Evolutionary conservation across 2,329 filamentous ascomycete species (phyloP), one percentile per base, ranked within the genome.

Genomic region (Sporothrix euskadiensis): DNA sequence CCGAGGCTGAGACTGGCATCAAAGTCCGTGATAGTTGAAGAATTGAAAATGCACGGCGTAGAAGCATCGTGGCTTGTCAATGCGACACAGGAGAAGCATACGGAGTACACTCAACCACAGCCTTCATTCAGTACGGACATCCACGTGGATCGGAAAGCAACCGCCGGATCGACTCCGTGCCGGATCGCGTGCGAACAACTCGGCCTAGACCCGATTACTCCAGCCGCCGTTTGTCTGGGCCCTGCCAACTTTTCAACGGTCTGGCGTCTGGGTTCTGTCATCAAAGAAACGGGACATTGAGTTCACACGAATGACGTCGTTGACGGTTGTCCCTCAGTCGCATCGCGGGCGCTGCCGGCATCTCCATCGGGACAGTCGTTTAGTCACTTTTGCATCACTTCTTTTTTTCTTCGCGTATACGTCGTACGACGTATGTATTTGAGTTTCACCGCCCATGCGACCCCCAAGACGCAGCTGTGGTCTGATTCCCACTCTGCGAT

Each of bases 401-500:
- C 26, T 26, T 35, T 35, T 35, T 35, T 35, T 35, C 4, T 35
- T 35, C 8, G 35, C 35, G 35, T 35, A 52, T 16, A 52, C 26
- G 26, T 26, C 26, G 26, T 26, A 26, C 26, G 26, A 26, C 26
- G 26, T 26, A n/a, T 26, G 26, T 26, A n/a, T 16, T 52, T 6
- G 39, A 66, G 39, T 7, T 47, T n/a, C 57, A 14, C 35, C 19
- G 8, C 19, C 14, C 10, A 19, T 47, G 32, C 39, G 12, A 52
- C 63, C 22, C 26, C 41, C 26, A 30, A 19, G 32, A 49, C 6
- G 39, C 65, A 22, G 3, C 32, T 7, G 32, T 56, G 49, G 66
- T 56, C 26, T 69, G 66, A 69, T 41, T 54, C 49, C 22, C 61
- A 47, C 39, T 30, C 39, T 30, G n/a, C 19, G 35, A 65, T 65